Percentiles rank a stretch among this genome's conserved stretches.
Conservation (phyloP, 148 eudicot species). For the Fagopyrum tataricum region DNA sequence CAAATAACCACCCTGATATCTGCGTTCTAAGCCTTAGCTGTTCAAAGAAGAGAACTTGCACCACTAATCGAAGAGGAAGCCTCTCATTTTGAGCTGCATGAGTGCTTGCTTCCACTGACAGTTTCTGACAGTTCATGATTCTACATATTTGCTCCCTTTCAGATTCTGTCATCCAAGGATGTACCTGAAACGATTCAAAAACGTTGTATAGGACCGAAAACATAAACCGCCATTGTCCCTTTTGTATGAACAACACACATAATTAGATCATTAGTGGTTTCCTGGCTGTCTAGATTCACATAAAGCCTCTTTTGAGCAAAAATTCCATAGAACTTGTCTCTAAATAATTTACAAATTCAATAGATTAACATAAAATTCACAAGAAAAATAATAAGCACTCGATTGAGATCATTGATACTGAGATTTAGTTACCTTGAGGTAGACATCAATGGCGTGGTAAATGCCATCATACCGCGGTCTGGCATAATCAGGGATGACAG, state of each 20-base stretch:
- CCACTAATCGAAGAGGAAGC: constrained; percentile 63
- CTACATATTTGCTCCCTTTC: constrained; percentile 72
- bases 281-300: no score
- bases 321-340: no score
- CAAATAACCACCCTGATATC: constrained; percentile 66
- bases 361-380: no score
- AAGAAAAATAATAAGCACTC: no score
- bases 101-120: constrained; percentile 67
- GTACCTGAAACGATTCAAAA: constrained; percentile 35
- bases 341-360: no score
- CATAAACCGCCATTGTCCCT: no score
- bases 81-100: constrained; percentile 81
- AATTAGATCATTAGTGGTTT: no score
- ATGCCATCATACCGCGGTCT: constrained; percentile 64
- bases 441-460: constrained; percentile 70
- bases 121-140: constrained; percentile 71
- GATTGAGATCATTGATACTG: no score
- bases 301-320: no score
- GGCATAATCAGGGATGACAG: constrained; percentile 60
- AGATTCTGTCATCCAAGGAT: constrained; percentile 62
- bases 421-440: constrained; percentile 61
- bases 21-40: constrained; percentile 63
- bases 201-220: no score
- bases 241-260: no score
- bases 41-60: constrained; percentile 73